A percentile compares a stretch with the other conserved stretches of the same genome.
phyloP scores from a whole-genome alignment of 768 basidiomycete genomes.

The Mrakia frigida region DNA sequence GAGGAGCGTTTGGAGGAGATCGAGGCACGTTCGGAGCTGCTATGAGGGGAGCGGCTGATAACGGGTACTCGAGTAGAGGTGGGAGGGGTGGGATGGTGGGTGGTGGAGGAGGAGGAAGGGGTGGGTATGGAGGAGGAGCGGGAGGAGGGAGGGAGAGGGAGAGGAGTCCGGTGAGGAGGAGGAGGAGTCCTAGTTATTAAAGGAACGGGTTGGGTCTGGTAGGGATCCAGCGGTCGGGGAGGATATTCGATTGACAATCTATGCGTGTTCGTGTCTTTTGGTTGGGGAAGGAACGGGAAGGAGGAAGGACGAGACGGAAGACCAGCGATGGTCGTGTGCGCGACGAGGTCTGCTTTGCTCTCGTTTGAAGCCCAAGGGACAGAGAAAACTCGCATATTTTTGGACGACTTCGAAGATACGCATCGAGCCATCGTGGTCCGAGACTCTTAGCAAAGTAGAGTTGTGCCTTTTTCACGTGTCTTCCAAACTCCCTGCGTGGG shows the following conservation, averaged over 20 bases:
- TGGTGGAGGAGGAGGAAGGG: neutral
- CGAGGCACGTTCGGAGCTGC: neutral
- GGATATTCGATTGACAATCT: neutral
- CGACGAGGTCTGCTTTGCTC: neutral
- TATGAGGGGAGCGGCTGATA: neutral
- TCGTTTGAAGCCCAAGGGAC: neutral
- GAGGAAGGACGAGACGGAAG: neutral
- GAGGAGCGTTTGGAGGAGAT: neutral
- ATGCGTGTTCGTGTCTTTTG: no score
- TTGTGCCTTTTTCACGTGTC: no score
- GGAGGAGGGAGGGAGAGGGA: neutral
- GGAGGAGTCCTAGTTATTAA: conserved; percentile 9
- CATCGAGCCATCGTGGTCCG: no score
- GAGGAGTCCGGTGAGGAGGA: conserved; percentile 1
- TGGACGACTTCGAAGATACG: neutral
- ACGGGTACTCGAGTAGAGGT: neutral
- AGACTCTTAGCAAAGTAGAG: no score
- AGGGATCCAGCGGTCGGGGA: neutral
- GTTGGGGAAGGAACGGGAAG: neutral
- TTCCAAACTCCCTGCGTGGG: no score
- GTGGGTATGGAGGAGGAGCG: neutral
- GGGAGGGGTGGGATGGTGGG: neutral
- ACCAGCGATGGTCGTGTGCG: neutral
- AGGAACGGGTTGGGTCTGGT: neutral
- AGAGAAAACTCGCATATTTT: neutral